Evolutionary conservation across 2,329 filamentous ascomycete species (phyloP), one percentile per base, ranked within the genome.

Genomic region (Neurospora crassa): DNA sequence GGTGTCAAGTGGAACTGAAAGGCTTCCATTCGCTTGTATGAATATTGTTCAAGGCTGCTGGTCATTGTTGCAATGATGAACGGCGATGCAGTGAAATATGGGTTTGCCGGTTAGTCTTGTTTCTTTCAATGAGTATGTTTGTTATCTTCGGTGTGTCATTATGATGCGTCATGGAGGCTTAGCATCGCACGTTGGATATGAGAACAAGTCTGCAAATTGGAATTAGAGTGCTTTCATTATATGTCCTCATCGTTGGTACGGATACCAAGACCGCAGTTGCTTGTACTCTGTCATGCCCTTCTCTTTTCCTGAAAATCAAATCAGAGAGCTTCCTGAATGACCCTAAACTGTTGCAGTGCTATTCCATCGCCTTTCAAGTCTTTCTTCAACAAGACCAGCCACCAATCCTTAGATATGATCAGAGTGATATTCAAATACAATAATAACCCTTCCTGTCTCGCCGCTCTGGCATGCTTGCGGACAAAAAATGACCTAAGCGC

Each of bases 1-100:
- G 89, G 89, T 6, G 85, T 91, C 40, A 88, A 85, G 72, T 91
- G 88, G 88, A 79, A 76, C 63, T 84, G 73, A 79, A 24, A 16
- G 53, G 14, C 14, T 37, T 37, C 24, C 3, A 16, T 37, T 18
- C 8, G 14, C 14, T 63, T 37, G 53, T 63, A n/a, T 63, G 53
- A 37, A 16, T 63, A 63, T 29, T 34, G 29, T 18, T 5, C 10
- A 18, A 34, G 24, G 24, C 7, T 18, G 5, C 10, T 18, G 24
- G 24, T 16, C 14, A 63, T 18, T 63, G 7, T 18, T 18, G 16
- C 53, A 37, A 37, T 16, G 24, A 2, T 37, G 53, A 11, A 37
- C 1, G 5, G 34, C 14, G 53, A 63, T 63, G 24, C 7, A 53
- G 20, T 63, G 18, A 14, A n/a, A n/a, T 63, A 8, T 63, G 18